Evolutionary conservation across 2,329 filamentous ascomycete species (phyloP).

Genomic region (Penicillium carneum): DNA sequence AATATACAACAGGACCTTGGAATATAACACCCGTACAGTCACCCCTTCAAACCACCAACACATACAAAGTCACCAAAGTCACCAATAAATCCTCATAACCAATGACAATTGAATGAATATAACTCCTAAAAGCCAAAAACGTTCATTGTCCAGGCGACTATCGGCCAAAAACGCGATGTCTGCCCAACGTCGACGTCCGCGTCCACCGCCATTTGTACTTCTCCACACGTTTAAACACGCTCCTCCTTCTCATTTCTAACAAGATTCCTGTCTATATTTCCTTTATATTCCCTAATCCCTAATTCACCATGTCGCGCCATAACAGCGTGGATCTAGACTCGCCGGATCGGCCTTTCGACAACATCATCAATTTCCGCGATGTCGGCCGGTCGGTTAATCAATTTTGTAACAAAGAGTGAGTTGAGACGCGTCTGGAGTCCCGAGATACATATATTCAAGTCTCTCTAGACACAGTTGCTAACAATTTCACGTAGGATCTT

Average conservation of each 20-base stretch:
- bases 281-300: slow-evolving; percentile 8
- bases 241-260: not conserved
- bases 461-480: slow-evolving; percentile 2
- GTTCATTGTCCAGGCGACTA: slow-evolving; percentile 23
- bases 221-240: slow-evolving; percentile 14
- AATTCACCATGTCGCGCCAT: slow-evolving; percentile 32
- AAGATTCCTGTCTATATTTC: not conserved
- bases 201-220: slow-evolving; percentile 35
- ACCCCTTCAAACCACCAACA: not conserved
- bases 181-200: slow-evolving; percentile 34
- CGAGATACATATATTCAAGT: not conserved
- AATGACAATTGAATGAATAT: not conserved
- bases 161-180: slow-evolving; percentile 18
- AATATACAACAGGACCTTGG: not conserved
- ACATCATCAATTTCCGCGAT: slow-evolving; percentile 78
- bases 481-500: slow-evolving; percentile 50
- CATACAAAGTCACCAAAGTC: too few species aligned
- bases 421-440: not conserved
- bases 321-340: slow-evolving; percentile 46
- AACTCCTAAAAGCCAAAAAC: not conserved
- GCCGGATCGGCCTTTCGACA: slow-evolving; percentile 57
- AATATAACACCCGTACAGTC: not conserved
- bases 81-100: not conserved
- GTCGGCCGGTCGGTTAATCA: slow-evolving; percentile 72
- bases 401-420: slow-evolving; percentile 63